A percentile compares a stretch with the other conserved stretches of the same genome.
Evolutionary conservation across 176 grass and related monocot species (phyloP).

Genomic region (Microstegium vimineum): DNA sequence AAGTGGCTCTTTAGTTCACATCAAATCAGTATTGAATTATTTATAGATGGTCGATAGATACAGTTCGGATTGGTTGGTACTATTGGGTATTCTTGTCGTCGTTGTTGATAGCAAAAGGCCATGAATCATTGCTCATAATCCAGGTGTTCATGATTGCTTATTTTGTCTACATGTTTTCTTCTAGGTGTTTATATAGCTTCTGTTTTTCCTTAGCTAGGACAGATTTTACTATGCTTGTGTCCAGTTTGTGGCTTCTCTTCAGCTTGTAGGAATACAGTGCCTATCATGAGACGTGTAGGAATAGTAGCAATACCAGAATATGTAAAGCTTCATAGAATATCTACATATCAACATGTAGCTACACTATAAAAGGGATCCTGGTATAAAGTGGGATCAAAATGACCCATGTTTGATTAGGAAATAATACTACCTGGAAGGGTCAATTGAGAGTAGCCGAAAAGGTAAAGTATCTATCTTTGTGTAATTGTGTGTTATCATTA

Average conservation of each 20-base stretch:
- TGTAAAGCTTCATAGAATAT: neutral
- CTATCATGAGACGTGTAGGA: neutral
- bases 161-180: neutral
- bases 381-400: neutral
- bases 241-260: neutral
- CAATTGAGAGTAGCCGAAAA: neutral
- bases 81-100: neutral
- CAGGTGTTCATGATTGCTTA: slow-evolving; percentile 4
- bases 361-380: neutral
- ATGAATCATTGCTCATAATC: slow-evolving; percentile 2
- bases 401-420: neutral
- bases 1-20: neutral
- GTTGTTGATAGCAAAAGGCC: neutral
- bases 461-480: neutral
- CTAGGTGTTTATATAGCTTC: neutral
- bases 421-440: neutral
- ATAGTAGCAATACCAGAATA: neutral
- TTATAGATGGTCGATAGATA: slow-evolving; percentile 7
- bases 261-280: neutral
- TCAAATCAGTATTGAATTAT: slow-evolving; percentile 8
- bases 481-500: neutral
- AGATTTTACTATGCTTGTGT: neutral
- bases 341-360: neutral
- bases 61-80: neutral
- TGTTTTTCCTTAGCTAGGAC: neutral